Conservation (phyloP, 129 eudicot genomes). For the Pulicaria dysenterica region DNA sequence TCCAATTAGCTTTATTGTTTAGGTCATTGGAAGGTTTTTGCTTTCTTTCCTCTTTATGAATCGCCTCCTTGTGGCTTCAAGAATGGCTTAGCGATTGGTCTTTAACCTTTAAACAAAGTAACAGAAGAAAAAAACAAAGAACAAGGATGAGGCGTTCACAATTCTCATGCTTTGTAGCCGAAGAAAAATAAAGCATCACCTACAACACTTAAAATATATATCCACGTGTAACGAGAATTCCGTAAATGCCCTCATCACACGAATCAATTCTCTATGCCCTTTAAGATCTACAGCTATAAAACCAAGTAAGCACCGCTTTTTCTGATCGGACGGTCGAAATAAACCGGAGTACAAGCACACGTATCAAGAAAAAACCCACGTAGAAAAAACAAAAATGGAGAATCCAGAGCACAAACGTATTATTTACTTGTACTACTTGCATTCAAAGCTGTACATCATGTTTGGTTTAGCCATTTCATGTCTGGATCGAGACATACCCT, state of each 20-base stretch:
- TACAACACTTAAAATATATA: constrained; percentile 1
- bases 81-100: too few relatives aligned
- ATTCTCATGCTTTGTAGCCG: constrained; percentile 3
- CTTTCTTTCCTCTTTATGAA: too few relatives aligned
- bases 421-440: constrained; percentile 8
- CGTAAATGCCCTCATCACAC: constrained; percentile 11
- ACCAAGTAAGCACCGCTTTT: not conserved
- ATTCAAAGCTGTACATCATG: not conserved
- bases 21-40: too few relatives aligned
- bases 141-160: not conserved
- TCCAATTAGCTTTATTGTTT: too few relatives aligned
- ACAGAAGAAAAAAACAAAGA: not conserved
- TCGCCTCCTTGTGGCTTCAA: too few relatives aligned
- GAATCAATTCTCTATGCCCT: constrained; percentile 21
- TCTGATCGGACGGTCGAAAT: constrained; percentile 22
- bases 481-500: constrained; percentile 28
- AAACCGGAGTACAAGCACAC: constrained; percentile 1
- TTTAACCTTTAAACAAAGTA: not conserved
- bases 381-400: not conserved
- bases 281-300: constrained; percentile 11
- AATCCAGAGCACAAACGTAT: not conserved
- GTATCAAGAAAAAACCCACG: constrained; percentile 22
- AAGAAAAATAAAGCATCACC: not conserved
- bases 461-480: constrained; percentile 15
- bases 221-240: constrained; percentile 27